Evolutionary conservation across 2,329 filamentous ascomycete genomes (phyloP).

Genomic region (Aureobasidium melanogenum): DNA sequence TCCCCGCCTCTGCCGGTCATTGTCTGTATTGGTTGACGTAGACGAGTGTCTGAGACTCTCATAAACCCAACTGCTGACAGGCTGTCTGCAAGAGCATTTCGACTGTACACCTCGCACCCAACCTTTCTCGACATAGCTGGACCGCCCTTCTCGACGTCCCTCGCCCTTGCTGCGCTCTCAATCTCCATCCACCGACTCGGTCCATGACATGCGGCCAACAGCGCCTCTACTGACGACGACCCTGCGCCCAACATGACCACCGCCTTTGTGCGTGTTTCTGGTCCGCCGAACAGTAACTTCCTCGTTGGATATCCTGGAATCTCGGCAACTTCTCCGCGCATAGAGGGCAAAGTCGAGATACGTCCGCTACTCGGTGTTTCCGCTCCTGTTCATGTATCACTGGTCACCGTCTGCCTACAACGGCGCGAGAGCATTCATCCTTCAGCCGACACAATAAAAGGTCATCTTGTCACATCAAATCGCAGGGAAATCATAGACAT

Average conservation of each 20-base stretch:
- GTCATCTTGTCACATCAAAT: constrained; percentile 72
- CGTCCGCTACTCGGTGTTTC: constrained; percentile 76
- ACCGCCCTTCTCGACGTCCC: background rate
- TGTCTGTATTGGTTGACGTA: background rate
- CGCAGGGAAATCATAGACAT: constrained; percentile 85
- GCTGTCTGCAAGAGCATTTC: background rate
- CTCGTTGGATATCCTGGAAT: constrained; percentile 96
- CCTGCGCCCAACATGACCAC: constrained; percentile 34
- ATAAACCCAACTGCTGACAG: background rate
- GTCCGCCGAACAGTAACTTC: constrained; percentile 93
- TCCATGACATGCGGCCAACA: constrained; percentile 8
- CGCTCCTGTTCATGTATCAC: constrained; percentile 80
- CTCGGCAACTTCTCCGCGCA: constrained; percentile 91
- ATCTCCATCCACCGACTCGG: background rate
- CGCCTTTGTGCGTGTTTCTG: constrained; percentile 90
- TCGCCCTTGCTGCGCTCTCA: background rate
- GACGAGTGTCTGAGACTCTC: background rate
- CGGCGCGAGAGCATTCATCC: constrained; percentile 94
- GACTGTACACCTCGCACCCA: background rate
- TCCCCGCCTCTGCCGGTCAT: background rate
- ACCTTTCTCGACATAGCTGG: background rate
- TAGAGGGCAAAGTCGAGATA: constrained; percentile 97
- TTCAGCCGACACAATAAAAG: constrained; percentile 88
- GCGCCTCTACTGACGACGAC: constrained; percentile 1
- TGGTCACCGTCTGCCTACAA: constrained; percentile 89